phyloP scores from a whole-genome alignment of 2,329 filamentous ascomycete species.

The Verticillium alfalfae region DNA sequence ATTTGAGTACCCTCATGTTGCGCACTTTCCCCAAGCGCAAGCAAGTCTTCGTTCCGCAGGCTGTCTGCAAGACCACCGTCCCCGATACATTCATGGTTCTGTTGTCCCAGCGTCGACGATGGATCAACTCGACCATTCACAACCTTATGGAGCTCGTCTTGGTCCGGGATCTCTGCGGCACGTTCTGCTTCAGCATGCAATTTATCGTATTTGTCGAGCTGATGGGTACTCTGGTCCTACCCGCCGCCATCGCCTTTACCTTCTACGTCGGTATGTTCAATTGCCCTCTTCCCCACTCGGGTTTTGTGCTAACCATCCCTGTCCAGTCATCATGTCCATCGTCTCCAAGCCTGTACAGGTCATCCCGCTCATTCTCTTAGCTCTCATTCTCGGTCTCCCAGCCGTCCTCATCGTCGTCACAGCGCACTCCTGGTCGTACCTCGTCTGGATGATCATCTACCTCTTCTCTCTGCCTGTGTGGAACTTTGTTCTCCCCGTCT shows the following conservation, averaged over 20 bases:
- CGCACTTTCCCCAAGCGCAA: constrained; percentile 99
- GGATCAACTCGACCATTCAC: constrained; percentile 99
- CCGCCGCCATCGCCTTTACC: constrained; percentile 94
- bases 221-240: constrained; percentile 87
- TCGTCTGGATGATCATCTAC: constrained; percentile 97
- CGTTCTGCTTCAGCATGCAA: constrained; percentile 99
- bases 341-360: constrained; percentile 70
- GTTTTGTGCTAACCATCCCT: not conserved
- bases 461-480: constrained; percentile 87
- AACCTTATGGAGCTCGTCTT: constrained; percentile 97
- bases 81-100: constrained; percentile 89
- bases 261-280: constrained; percentile 79
- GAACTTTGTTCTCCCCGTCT: constrained; percentile 93
- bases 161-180: constrained; percentile 92
- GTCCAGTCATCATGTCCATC: constrained; percentile 76
- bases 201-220: constrained; percentile 96
- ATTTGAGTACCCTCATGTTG: constrained; percentile 94
- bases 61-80: constrained; percentile 97
- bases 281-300: not conserved
- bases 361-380: constrained; percentile 86
- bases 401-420: constrained; percentile 89
- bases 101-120: constrained; percentile 88
- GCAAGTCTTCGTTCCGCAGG: constrained; percentile 96
- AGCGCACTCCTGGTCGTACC: constrained; percentile 86
- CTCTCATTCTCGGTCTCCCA: constrained; percentile 86